A percentile compares a stretch with the other conserved stretches of the same genome.
phyloP scores from a whole-genome alignment of 2,329 filamentous ascomycete species.

The Calonectria hawksworthii region DNA sequence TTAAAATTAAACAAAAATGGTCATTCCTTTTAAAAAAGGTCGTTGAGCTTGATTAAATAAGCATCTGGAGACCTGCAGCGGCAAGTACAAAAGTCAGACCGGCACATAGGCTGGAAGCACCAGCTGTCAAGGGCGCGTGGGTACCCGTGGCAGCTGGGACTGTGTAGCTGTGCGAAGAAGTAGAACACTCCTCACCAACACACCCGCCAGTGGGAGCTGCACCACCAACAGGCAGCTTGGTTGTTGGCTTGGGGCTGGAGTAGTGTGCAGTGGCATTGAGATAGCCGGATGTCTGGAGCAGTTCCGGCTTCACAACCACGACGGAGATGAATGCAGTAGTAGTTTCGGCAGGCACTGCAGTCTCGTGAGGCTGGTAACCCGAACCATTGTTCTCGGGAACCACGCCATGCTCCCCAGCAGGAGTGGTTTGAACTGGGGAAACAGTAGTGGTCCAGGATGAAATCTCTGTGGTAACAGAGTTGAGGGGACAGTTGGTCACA shows the following conservation, averaged over 20 bases:
- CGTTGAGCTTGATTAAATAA: slow-evolving; percentile 24
- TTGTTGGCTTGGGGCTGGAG: slow-evolving; percentile 1
- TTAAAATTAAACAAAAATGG: background rate
- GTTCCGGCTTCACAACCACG: background rate
- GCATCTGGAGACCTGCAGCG: slow-evolving; percentile 44
- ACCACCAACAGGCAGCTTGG: slow-evolving; percentile 21
- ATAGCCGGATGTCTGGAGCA: background rate
- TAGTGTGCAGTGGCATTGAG: background rate
- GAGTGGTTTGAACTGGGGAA: slow-evolving; percentile 35
- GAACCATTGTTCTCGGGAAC: background rate
- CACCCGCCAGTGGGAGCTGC: slow-evolving; percentile 37
- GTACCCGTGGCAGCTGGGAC: slow-evolving; percentile 39
- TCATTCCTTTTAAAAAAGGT: background rate
- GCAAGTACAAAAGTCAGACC: slow-evolving; percentile 46
- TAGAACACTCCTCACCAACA: slow-evolving; percentile 40
- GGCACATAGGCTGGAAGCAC: slow-evolving; percentile 54
- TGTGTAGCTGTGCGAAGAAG: slow-evolving; percentile 16
- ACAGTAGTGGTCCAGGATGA: slow-evolving; percentile 40
- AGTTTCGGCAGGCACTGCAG: background rate
- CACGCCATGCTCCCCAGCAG: slow-evolving; percentile 20
- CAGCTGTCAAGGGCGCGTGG: slow-evolving; percentile 59
- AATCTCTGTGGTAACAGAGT: slow-evolving; percentile 51
- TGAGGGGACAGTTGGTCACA: slow-evolving; percentile 63
- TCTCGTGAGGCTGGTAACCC: background rate
- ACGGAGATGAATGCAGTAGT: background rate